These are phyloP conservation scores for Nicotiana sylvestris DNA, from an alignment of 257 asterid genomes.

Conservation along the genomic window DNA sequence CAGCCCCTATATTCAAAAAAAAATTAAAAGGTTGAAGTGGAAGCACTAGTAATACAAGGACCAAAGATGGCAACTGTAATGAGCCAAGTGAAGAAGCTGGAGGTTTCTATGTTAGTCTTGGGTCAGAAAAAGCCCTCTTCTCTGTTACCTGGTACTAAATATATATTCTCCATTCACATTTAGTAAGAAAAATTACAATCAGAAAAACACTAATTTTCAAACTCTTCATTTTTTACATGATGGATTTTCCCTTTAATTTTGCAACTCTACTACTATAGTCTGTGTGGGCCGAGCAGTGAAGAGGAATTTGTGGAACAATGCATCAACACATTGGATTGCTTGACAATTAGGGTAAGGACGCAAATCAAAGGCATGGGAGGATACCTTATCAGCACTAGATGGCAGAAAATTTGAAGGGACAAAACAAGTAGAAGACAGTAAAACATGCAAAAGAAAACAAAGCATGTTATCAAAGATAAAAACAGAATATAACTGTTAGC, in stretches of 20 bases:
- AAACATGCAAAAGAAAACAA: no score
- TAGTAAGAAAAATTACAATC: neutral
- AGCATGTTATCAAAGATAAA: neutral
- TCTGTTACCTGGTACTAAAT: slow-evolving; percentile 41
- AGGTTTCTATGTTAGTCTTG: slow-evolving; percentile 76
- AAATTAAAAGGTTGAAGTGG: slow-evolving; percentile 67
- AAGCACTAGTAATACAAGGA: slow-evolving; percentile 81
- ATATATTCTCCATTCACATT: neutral
- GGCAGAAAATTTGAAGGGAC: slow-evolving; percentile 44
- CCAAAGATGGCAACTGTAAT: slow-evolving; percentile 70
- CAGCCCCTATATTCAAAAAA: no score
- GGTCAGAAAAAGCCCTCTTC: slow-evolving; percentile 70
- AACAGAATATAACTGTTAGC: neutral
- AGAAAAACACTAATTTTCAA: no score
- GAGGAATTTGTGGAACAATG: slow-evolving; percentile 78
- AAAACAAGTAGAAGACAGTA: no score
- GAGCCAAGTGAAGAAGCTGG: slow-evolving; percentile 90
- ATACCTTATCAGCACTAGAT: slow-evolving; percentile 78
- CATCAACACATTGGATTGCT: slow-evolving; percentile 67
- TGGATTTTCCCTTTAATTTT: neutral
- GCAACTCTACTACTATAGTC: slow-evolving; percentile 21
- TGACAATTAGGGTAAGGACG: slow-evolving; percentile 80
- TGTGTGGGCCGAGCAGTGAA: slow-evolving; percentile 48
- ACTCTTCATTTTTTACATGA: neutral
- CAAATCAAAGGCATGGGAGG: slow-evolving; percentile 32